Percentiles rank a stretch among this genome's conserved stretches.
Conservation (phyloP, 805 yeast genomes). For the Dipodascus albidus region DNA sequence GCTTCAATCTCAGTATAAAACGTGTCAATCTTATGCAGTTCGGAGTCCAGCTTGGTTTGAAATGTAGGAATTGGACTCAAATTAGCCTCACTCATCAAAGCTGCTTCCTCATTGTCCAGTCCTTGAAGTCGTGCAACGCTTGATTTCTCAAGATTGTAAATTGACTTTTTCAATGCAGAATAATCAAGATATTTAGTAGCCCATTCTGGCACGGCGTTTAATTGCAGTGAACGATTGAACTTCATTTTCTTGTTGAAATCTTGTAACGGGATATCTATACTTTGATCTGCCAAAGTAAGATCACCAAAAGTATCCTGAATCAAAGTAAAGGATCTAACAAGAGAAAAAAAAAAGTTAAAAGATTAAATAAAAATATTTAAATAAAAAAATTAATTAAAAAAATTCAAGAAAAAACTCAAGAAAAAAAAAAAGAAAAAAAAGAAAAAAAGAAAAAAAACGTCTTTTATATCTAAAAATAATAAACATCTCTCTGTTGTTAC, state of each 20-base stretch:
- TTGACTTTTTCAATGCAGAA: constrained; percentile 73
- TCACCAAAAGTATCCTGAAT: background rate
- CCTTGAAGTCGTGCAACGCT: constrained; percentile 20
- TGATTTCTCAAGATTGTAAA: constrained; percentile 73
- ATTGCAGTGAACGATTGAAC: constrained; percentile 88
- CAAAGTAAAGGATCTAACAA: background rate
- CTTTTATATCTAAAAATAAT: too few relatives aligned
- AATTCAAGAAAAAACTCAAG: background rate
- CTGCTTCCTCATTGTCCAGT: constrained; percentile 18
- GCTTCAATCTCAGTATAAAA: constrained; percentile 63
- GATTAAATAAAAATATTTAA: too few relatives aligned
- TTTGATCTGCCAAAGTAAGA: background rate
- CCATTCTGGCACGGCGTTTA: constrained; percentile 98
- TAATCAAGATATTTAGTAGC: constrained; percentile 84
- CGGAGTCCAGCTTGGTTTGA: constrained; percentile 61
- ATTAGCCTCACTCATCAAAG: constrained; percentile 24
- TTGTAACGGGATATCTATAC: constrained; percentile 7
- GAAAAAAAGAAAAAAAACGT: too few relatives aligned
- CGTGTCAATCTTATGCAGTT: constrained; percentile 60
- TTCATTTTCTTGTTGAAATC: constrained; percentile 43
- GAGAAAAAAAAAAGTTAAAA: background rate
- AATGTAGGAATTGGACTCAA: constrained; percentile 50
- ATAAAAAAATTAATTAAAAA: constrained; percentile 4
- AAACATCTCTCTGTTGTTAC: too few relatives aligned
- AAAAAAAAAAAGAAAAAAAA: background rate